phyloP scores from a whole-genome alignment of 345 rosid genomes.

The Ceriops tagal region DNA sequence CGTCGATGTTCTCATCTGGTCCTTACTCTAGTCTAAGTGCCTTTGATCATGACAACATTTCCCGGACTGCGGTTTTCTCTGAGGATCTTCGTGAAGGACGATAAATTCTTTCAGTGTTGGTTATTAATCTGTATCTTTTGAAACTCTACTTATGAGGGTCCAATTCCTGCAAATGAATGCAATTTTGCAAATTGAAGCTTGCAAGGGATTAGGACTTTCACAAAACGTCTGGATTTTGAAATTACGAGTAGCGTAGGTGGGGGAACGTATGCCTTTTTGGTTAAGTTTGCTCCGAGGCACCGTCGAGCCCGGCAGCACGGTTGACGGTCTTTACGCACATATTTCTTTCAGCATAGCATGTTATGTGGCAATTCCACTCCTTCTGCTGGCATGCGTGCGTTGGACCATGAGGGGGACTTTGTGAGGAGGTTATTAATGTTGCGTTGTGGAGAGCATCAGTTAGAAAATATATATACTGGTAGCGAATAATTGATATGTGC shows the following conservation, averaged over 20 bases:
- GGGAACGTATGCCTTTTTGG: slow-evolving; percentile 19
- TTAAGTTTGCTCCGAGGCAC: slow-evolving; percentile 23
- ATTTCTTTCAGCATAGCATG: slow-evolving; percentile 23
- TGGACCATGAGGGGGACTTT: too few species aligned
- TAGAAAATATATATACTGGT: too few species aligned
- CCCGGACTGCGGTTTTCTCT: slow-evolving; percentile 74
- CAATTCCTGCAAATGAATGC: slow-evolving; percentile 1
- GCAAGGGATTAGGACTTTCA: slow-evolving; percentile 15
- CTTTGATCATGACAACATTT: slow-evolving; percentile 68
- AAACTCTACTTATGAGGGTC: slow-evolving; percentile 15
- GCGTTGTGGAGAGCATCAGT: too few species aligned
- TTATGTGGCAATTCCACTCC: not conserved
- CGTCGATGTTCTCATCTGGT: slow-evolving; percentile 97
- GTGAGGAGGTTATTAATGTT: too few species aligned
- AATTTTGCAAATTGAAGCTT: slow-evolving; percentile 10
- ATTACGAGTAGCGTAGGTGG: slow-evolving; percentile 18
- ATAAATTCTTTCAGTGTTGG: slow-evolving; percentile 27
- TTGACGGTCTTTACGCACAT: slow-evolving; percentile 37
- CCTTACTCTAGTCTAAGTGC: slow-evolving; percentile 82
- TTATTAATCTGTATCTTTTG: slow-evolving; percentile 11
- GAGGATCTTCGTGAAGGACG: slow-evolving; percentile 99
- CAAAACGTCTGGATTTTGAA: slow-evolving; percentile 19
- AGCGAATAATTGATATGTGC: too few species aligned
- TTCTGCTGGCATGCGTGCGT: too few species aligned
- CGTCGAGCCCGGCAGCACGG: slow-evolving; percentile 18